Conservation (phyloP, 768 basidiomycete species). For the Psilocybe subaeruginosa region DNA sequence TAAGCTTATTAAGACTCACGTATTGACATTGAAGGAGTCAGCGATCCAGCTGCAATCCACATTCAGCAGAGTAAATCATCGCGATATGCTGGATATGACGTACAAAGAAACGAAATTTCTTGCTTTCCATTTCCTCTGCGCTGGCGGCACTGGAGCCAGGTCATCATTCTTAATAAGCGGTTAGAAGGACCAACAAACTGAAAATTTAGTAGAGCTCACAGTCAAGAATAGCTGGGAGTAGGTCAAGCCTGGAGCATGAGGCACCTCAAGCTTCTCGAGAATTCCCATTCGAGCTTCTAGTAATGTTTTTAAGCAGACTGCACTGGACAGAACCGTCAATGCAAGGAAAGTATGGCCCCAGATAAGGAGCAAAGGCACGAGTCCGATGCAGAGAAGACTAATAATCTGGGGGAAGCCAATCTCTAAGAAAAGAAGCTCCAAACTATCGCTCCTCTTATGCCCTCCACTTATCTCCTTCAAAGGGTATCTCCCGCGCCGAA, state of each 20-base stretch:
- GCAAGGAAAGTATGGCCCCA: not conserved
- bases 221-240: conserved; percentile 60
- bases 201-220: conserved; percentile 33
- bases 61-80: not conserved
- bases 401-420: not conserved
- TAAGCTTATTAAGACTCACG: conserved; percentile 42
- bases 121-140: conserved; percentile 66
- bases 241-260: conserved; percentile 54
- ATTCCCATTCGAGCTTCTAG: conserved; percentile 28
- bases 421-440: conserved; percentile 6
- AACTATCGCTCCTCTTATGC: not conserved
- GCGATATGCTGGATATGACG: conserved; percentile 20
- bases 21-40: conserved; percentile 80
- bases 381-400: not conserved
- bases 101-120: conserved; percentile 73
- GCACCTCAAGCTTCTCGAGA: conserved; percentile 50
- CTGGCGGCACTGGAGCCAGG: conserved; percentile 64
- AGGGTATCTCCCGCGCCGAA: conserved; percentile 6
- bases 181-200: no score
- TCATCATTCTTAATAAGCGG: conserved; percentile 60
- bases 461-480: conserved; percentile 8
- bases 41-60: conserved; percentile 65
- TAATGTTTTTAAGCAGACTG: not conserved
- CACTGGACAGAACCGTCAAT: not conserved
- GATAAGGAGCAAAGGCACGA: not conserved